A percentile compares a stretch with the other conserved stretches of the same genome.
Conservation (phyloP, 208 protist genomes). For the Crithidia sp. region DNA sequence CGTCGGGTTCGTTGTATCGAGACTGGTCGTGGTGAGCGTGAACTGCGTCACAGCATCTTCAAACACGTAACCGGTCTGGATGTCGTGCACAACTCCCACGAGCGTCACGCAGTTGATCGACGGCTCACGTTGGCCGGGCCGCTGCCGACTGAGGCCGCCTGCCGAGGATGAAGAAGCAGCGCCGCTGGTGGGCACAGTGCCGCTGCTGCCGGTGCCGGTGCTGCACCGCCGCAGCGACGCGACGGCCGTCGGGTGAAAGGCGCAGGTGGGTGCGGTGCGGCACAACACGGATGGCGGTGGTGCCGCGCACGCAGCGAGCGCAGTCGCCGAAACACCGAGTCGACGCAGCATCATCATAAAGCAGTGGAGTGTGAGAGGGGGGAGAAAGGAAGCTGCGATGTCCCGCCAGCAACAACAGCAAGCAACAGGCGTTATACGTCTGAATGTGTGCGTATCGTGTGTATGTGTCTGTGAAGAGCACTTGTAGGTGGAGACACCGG, state of each 20-base stretch:
- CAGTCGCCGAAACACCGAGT: neutral
- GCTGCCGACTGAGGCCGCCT: conserved; percentile 14
- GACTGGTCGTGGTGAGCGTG: conserved; percentile 88
- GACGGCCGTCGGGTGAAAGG: neutral
- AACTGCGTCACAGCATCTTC: conserved; percentile 93
- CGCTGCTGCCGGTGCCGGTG: neutral
- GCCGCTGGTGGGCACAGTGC: neutral
- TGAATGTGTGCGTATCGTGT: too few species aligned
- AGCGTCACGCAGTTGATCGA: conserved; percentile 90
- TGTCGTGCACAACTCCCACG: conserved; percentile 91
- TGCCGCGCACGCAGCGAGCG: neutral
- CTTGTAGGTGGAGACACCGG: too few species aligned
- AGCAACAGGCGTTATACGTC: too few species aligned
- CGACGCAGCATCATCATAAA: conserved; percentile 15
- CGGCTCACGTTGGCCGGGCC: conserved; percentile 29
- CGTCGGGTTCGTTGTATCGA: conserved; percentile 77
- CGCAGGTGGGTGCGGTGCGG: neutral
- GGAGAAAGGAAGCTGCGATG: neutral
- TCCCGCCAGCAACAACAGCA: neutral
- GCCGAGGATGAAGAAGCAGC: neutral
- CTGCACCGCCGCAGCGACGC: conserved; percentile 14
- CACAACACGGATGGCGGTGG: neutral
- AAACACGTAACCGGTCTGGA: conserved; percentile 90
- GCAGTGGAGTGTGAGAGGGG: neutral
- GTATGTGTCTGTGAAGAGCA: too few species aligned